phyloP scores from a whole-genome alignment of 768 basidiomycete species.

The Leucosporidium creatinivorum region DNA sequence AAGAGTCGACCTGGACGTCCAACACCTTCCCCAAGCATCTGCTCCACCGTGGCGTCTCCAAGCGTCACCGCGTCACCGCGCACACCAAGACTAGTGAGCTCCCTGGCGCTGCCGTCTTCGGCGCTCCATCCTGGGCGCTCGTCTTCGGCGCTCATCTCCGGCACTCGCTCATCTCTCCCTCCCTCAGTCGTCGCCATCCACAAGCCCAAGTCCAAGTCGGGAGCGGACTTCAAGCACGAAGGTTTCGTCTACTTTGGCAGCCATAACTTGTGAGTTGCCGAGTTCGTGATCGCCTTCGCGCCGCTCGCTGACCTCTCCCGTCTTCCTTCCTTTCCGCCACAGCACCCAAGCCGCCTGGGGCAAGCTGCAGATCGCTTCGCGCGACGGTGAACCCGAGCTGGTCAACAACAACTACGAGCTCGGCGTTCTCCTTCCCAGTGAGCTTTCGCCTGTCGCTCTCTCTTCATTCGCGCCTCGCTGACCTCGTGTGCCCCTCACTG shows the following conservation, averaged over 20 bases:
- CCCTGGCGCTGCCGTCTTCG: too few species aligned
- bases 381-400: constrained; percentile 1
- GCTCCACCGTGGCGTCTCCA: constrained; percentile 12
- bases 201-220: neutral
- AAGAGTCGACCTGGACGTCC: neutral
- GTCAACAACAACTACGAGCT: constrained; percentile 22
- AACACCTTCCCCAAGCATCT: constrained; percentile 11
- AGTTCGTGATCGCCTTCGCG: neutral
- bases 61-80: constrained; percentile 14
- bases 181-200: constrained; percentile 14
- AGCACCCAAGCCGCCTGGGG: constrained; percentile 31
- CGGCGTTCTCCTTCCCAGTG: constrained; percentile 19
- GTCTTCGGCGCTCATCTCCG: too few species aligned
- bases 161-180: too few species aligned
- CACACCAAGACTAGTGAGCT: constrained; percentile 23
- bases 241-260: constrained; percentile 26
- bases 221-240: neutral
- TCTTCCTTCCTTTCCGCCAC: neutral
- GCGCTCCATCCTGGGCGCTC: too few species aligned
- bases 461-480: too few species aligned
- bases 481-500: too few species aligned
- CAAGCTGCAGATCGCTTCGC: neutral
- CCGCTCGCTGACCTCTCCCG: neutral
- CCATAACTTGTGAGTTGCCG: constrained; percentile 24
- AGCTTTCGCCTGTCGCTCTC: too few species aligned